These are phyloP conservation scores for Rhododendron mucronatum DNA, from an alignment of 148 eudicot genomes.

Conservation along the genomic window DNA sequence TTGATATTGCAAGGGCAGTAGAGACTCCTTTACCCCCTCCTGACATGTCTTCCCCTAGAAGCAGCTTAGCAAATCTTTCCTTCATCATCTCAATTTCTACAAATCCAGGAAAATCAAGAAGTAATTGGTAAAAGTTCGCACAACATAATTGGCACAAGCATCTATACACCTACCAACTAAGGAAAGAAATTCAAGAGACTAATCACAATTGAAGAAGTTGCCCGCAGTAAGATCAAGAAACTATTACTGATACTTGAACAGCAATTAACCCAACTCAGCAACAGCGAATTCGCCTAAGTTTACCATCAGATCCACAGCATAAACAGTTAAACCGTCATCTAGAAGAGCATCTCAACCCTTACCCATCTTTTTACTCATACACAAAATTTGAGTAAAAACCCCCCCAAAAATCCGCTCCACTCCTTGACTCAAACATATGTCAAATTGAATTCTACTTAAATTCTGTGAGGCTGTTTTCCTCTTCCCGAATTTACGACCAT, in stretches of 20 bases:
- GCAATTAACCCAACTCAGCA: neutral
- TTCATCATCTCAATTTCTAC: neutral
- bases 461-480: neutral
- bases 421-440: neutral
- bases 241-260: neutral
- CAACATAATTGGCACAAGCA: neutral
- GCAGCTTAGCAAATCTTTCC: conserved; percentile 12
- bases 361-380: neutral
- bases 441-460: neutral
- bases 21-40: conserved; percentile 99
- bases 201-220: neutral
- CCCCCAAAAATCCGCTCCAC: neutral
- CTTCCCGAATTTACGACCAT: neutral
- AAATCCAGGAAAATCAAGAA: neutral
- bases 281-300: neutral
- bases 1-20: conserved; percentile 96
- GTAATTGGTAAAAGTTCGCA: neutral
- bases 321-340: neutral
- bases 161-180: neutral
- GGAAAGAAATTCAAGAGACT: neutral
- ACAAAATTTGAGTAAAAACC: neutral
- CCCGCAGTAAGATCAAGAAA: neutral
- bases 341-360: neutral
- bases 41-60: conserved; percentile 97
- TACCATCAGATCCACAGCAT: neutral